Conservation (phyloP, 768 basidiomycete species). For the Auricularia sp. region DNA sequence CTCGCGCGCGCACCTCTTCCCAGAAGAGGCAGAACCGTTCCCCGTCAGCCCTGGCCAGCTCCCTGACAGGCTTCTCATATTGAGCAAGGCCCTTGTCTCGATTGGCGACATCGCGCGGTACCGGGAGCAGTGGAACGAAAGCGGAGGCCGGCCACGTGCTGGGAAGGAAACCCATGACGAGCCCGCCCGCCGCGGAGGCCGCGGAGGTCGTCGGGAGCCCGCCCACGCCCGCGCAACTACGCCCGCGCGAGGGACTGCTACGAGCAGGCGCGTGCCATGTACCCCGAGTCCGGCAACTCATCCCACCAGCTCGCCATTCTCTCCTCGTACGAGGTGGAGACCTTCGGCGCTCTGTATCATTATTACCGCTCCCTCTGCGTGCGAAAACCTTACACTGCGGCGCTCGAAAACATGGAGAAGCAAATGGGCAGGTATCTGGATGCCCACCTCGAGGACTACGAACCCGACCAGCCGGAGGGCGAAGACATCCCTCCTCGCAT, state of each 20-base stretch:
- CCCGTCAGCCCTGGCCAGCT: conserved; percentile 41
- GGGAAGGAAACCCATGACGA: conserved; percentile 48
- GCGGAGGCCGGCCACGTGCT: conserved; percentile 50
- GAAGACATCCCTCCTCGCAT: conserved; percentile 35
- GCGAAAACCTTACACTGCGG: conserved; percentile 74
- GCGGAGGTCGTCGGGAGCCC: conserved; percentile 28
- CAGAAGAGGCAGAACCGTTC: conserved; percentile 15
- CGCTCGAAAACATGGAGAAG: conserved; percentile 71
- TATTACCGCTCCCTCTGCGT: conserved; percentile 91
- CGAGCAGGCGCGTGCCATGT: conserved; percentile 69
- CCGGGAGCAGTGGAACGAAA: conserved; percentile 78
- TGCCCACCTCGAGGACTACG: background rate
- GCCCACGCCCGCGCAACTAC: conserved; percentile 56
- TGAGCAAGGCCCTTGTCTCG: conserved; percentile 83
- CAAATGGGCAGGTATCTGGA: conserved; percentile 1
- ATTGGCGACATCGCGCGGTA: conserved; percentile 93
- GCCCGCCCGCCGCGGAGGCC: conserved; percentile 32
- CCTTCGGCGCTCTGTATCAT: conserved; percentile 69
- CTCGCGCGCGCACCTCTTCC: conserved; percentile 38
- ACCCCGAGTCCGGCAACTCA: conserved; percentile 86
- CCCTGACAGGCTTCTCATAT: conserved; percentile 55
- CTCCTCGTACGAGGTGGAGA: conserved; percentile 72
- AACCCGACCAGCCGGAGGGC: conserved; percentile 12
- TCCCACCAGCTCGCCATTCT: conserved; percentile 95
- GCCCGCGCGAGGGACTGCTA: conserved; percentile 72